A percentile compares a stretch with the other conserved stretches of the same genome.
phyloP scores from a whole-genome alignment of 225 moss, liverwort and hornwort genomes.

The Pseudoscleropodium purum region DNA sequence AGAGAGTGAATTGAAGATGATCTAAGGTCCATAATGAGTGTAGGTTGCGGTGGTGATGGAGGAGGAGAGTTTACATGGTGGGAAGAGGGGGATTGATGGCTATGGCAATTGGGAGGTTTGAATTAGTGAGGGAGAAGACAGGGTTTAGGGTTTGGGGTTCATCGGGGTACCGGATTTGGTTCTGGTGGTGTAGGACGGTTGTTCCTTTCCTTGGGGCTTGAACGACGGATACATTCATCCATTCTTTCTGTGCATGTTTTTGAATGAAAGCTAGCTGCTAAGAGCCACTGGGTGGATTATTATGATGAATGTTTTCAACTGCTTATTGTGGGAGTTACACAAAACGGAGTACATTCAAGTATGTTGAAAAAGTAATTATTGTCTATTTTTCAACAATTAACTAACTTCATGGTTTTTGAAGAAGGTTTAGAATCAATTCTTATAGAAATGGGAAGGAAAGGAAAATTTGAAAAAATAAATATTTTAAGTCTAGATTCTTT shows the following conservation, averaged over 20 bases:
- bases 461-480: not conserved
- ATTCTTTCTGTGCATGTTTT: not conserved
- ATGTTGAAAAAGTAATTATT: not conserved
- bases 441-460: too few species aligned
- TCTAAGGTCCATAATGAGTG: constrained; percentile 18
- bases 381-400: not conserved
- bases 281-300: not conserved
- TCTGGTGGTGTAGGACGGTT: not conserved
- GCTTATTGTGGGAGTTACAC: not conserved
- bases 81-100: not conserved
- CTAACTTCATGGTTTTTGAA: not conserved
- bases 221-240: not conserved
- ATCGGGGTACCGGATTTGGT: not conserved
- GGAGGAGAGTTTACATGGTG: not conserved
- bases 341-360: not conserved
- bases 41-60: not conserved
- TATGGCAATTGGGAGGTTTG: not conserved
- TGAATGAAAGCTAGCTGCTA: not conserved
- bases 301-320: not conserved
- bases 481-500: fast-evolving
- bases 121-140: not conserved
- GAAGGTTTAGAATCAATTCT: not conserved
- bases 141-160: not conserved
- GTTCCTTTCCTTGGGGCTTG: not conserved
- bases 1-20: not conserved